Evolutionary conservation across 169 alveolate species (phyloP).

Genomic region (Eimeria acervulina): DNA sequence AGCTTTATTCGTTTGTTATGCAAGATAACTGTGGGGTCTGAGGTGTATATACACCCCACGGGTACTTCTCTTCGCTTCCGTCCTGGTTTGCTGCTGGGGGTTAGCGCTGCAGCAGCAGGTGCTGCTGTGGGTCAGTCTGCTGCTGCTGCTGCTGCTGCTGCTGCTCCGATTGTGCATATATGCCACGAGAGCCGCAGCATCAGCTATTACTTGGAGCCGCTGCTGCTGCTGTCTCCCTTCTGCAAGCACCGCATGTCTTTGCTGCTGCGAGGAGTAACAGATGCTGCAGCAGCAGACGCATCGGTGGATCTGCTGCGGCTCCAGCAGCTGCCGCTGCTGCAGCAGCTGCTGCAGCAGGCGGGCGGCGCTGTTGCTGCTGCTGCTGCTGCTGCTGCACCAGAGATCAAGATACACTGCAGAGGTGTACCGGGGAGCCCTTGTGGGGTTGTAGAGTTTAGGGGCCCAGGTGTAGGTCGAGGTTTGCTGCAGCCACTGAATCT

Average conservation of each 20-base stretch:
- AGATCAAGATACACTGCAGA: constrained; percentile 2
- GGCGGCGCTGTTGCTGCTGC: constrained; percentile 85
- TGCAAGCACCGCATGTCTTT: constrained; percentile 90
- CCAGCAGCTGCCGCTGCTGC: constrained; percentile 88
- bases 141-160: constrained; percentile 41
- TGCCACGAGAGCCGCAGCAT: constrained; percentile 90
- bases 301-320: constrained; percentile 86
- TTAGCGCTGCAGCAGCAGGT: constrained; percentile 83
- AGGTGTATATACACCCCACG: constrained; percentile 90
- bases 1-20: constrained; percentile 90
- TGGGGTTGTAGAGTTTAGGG: constrained; percentile 86
- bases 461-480: constrained; percentile 86
- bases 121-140: no score
- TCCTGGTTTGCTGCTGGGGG: constrained; percentile 94
- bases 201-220: constrained; percentile 85
- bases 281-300: constrained; percentile 87
- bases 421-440: neutral
- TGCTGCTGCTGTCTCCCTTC: constrained; percentile 88
- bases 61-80: constrained; percentile 91
- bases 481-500: constrained; percentile 88
- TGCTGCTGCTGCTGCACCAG: constrained; percentile 81
- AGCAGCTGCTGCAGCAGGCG: constrained; percentile 81
- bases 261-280: constrained; percentile 91
- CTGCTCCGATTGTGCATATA: constrained; percentile 81
- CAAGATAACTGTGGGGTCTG: constrained; percentile 91